These are phyloP conservation scores for Ophiocordyceps camponoti-rufipedis DNA, from an alignment of 2,329 filamentous ascomycete genomes.

Conservation along the genomic window DNA sequence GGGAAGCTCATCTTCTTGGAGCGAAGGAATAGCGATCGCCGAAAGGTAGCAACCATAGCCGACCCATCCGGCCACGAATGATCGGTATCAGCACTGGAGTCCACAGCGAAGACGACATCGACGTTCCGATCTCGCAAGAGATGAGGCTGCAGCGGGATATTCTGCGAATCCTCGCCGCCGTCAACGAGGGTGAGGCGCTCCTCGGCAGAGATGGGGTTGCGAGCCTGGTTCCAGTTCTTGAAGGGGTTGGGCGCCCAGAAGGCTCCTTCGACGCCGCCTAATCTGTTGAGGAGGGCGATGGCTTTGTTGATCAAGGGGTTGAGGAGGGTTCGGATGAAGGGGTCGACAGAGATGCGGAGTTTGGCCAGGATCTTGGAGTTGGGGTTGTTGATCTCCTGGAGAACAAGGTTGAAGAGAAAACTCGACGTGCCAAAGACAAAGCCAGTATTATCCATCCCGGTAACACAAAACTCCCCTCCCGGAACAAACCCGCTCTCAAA, in stretches of 20 bases:
- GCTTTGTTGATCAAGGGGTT: not conserved
- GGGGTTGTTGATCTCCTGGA: conserved; percentile 46
- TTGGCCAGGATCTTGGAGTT: conserved; percentile 6
- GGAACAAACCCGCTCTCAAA: conserved; percentile 30
- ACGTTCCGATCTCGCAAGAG: conserved; percentile 28
- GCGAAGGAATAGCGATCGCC: conserved; percentile 22
- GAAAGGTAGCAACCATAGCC: conserved; percentile 37
- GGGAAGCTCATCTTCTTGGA: conserved; percentile 36
- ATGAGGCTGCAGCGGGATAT: conserved; percentile 57
- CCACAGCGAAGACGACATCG: conserved; percentile 46
- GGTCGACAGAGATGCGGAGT: no score
- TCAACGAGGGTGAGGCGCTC: conserved; percentile 55
- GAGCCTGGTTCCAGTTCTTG: conserved; percentile 27
- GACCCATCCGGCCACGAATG: conserved; percentile 42
- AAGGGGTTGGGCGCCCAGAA: conserved; percentile 46
- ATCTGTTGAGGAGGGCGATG: conserved; percentile 2
- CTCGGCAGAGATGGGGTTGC: conserved; percentile 23
- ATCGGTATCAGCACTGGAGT: conserved; percentile 42
- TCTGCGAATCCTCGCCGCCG: conserved; percentile 63
- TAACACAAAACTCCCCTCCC: conserved; percentile 25
- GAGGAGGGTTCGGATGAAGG: no score
- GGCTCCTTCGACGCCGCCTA: conserved; percentile 48
- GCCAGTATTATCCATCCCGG: conserved; percentile 61
- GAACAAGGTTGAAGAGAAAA: conserved; percentile 54
- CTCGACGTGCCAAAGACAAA: conserved; percentile 72